Conservation (phyloP, 805 yeast species). For the Candida morakotiae region DNA sequence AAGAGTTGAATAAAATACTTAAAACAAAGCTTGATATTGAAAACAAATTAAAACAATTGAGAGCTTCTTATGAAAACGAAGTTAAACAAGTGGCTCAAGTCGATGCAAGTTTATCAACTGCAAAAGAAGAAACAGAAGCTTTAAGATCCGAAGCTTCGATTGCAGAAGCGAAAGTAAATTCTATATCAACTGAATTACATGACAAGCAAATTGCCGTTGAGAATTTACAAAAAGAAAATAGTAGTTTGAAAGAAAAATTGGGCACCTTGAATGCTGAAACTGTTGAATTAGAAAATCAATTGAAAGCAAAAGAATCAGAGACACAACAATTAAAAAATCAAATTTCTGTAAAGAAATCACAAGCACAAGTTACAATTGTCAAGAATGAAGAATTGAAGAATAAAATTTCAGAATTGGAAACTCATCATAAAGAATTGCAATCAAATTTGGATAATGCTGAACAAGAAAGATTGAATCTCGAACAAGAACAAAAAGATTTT, state of each 20-base stretch:
- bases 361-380: constrained; percentile 59
- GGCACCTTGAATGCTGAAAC: constrained; percentile 65
- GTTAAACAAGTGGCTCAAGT: constrained; percentile 70
- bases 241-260: constrained; percentile 62
- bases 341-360: constrained; percentile 63
- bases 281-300: constrained; percentile 51
- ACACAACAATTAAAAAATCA: constrained; percentile 60
- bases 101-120: constrained; percentile 54
- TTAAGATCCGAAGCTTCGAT: constrained; percentile 69
- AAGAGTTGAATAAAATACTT: constrained; percentile 67
- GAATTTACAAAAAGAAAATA: constrained; percentile 64
- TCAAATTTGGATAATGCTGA: constrained; percentile 17
- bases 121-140: constrained; percentile 64
- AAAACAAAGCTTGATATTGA: constrained; percentile 69
- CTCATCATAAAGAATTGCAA: constrained; percentile 18
- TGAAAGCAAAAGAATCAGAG: constrained; percentile 50
- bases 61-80: constrained; percentile 73
- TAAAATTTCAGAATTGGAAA: constrained; percentile 23
- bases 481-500: constrained; percentile 13
- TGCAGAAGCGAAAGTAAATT: constrained; percentile 74
- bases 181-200: constrained; percentile 61
- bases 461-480: constrained; percentile 13
- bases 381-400: constrained; percentile 37
- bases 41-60: constrained; percentile 60
- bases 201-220: constrained; percentile 58